phyloP scores from a whole-genome alignment of 441 rosid genomes.

The Oxalis stricta region DNA sequence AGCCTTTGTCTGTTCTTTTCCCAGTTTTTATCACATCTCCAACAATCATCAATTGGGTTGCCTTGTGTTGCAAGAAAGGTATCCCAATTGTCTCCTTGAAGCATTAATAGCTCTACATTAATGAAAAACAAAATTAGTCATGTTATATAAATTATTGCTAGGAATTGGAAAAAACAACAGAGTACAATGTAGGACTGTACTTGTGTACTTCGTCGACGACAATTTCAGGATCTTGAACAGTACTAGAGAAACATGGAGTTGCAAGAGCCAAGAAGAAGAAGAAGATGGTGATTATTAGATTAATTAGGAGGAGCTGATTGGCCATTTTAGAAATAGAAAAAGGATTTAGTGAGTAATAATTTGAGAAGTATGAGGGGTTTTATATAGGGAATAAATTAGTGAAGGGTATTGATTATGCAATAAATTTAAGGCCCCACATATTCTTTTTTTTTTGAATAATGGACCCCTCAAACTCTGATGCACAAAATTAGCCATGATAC shows the following conservation, averaged over 20 bases:
- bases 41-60: conserved; percentile 34
- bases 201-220: conserved; percentile 24
- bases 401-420: background rate
- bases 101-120: conserved; percentile 15
- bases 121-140: background rate
- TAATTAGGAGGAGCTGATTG: conserved; percentile 5
- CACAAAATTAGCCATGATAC: too few species aligned
- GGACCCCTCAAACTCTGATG: too few species aligned
- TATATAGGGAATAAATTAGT: conserved; percentile 15
- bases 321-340: conserved; percentile 7
- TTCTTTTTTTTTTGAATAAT: too few species aligned
- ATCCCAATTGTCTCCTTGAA: conserved; percentile 18
- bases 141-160: too few species aligned
- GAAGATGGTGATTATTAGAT: too few species aligned
- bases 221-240: conserved; percentile 23
- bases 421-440: background rate
- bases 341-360: conserved; percentile 4
- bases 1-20: conserved; percentile 26
- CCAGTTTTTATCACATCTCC: conserved; percentile 36
- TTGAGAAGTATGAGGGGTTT: conserved; percentile 3
- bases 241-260: conserved; percentile 15
- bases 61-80: conserved; percentile 25
- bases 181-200: too few species aligned
- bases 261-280: conserved; percentile 7
- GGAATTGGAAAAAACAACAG: too few species aligned